Conservation (phyloP, 2,329 filamentous ascomycete genomes). For the Plenodomus biglobosus region DNA sequence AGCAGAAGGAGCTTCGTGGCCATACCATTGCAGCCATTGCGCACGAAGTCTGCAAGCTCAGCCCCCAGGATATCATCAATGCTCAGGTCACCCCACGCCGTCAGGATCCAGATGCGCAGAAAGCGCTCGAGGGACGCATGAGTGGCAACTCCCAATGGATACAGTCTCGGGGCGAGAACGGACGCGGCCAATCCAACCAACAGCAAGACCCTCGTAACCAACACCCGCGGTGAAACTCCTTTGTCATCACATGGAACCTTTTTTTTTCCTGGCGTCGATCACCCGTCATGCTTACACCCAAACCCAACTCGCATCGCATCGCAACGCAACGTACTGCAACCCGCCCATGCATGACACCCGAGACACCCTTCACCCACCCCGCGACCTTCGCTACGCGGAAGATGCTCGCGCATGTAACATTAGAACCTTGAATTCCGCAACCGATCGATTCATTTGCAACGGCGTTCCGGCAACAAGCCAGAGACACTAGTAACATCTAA, state of each 20-base stretch:
- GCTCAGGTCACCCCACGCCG: conserved; percentile 30
- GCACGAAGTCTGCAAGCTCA: conserved; percentile 70
- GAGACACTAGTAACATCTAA: conserved; percentile 38
- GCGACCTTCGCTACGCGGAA: conserved; percentile 23
- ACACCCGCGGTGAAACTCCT: conserved; percentile 37
- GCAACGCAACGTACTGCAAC: conserved; percentile 11
- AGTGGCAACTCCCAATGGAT: conserved; percentile 45
- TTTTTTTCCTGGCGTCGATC: background rate
- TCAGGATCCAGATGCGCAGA: conserved; percentile 50
- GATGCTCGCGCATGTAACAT: conserved; percentile 35
- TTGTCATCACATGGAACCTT: background rate
- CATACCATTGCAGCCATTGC: conserved; percentile 75
- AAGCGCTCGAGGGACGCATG: conserved; percentile 50
- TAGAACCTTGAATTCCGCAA: conserved; percentile 31
- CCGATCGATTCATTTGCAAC: conserved; percentile 27
- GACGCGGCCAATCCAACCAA: conserved; percentile 34
- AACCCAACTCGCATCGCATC: conserved; percentile 12
- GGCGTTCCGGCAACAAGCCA: conserved; percentile 36
- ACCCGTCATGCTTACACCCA: conserved; percentile 9
- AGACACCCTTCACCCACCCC: conserved; percentile 16
- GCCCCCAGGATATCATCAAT: conserved; percentile 50
- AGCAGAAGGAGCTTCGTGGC: conserved; percentile 73
- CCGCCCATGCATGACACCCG: conserved; percentile 12
- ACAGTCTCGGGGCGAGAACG: conserved; percentile 40
- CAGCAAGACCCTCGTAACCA: conserved; percentile 44